phyloP scores from a whole-genome alignment of 345 rosid species.

The Eucalyptus curtisii region DNA sequence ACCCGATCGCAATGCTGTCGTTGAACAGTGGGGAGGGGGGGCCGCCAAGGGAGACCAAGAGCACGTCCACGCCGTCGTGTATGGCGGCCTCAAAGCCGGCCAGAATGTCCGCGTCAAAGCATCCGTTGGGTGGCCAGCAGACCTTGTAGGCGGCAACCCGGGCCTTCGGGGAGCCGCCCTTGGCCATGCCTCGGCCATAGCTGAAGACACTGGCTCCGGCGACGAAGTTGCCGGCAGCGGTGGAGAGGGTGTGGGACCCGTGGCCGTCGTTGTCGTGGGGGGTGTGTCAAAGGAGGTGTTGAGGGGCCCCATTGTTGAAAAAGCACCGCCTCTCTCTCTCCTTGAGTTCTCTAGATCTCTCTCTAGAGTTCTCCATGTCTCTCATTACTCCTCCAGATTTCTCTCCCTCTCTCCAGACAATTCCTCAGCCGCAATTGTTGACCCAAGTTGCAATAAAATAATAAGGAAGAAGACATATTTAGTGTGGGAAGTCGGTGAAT shows the following conservation, averaged over 20 bases:
- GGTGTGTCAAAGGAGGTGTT: slow-evolving; percentile 41
- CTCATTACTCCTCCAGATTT: no score
- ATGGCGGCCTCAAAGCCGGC: slow-evolving; percentile 68
- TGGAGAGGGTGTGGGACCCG: slow-evolving; percentile 82
- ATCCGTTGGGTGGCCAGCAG: slow-evolving; percentile 53
- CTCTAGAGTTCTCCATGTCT: no score
- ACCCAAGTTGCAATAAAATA: no score
- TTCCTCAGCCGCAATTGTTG: no score
- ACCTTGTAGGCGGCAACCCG: slow-evolving; percentile 88
- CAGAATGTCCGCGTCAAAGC: slow-evolving; percentile 63
- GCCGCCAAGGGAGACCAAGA: slow-evolving; percentile 64
- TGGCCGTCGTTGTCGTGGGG: slow-evolving; percentile 70
- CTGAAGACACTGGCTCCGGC: slow-evolving; percentile 35
- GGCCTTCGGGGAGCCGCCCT: slow-evolving; percentile 81
- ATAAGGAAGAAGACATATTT: no score
- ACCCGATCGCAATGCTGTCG: slow-evolving; percentile 55
- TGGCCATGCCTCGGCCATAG: slow-evolving; percentile 51
- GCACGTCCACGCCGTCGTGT: slow-evolving; percentile 63
- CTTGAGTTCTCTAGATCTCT: no score
- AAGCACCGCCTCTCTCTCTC: no score
- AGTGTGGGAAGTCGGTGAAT: no score
- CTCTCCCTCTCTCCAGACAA: no score
- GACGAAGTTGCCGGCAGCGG: slow-evolving; percentile 65
- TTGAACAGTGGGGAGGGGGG: slow-evolving; percentile 20
- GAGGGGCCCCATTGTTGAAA: slow-evolving; percentile 30